A percentile compares a stretch with the other conserved stretches of the same genome.
Conservation (phyloP, 75 land plant species). For the Sequoiadendron giganteum region DNA sequence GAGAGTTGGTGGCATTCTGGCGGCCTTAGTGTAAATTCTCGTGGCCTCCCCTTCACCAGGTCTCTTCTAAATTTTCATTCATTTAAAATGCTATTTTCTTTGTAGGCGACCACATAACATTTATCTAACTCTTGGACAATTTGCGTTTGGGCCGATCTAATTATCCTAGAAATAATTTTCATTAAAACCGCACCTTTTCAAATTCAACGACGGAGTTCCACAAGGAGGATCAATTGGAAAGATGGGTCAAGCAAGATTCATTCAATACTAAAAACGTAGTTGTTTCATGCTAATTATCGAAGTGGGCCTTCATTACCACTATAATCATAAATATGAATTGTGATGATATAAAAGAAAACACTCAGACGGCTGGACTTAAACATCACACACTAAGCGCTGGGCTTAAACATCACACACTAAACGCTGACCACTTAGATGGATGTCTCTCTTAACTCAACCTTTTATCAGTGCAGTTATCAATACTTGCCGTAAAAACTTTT, state of each 20-base stretch:
- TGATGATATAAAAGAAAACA: no score
- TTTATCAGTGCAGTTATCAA: no score
- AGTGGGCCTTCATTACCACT: background rate
- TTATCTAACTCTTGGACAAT: background rate
- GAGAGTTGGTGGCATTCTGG: slow-evolving; percentile 83
- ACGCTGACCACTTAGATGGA: no score
- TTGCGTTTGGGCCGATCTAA: background rate
- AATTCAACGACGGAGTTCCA: background rate
- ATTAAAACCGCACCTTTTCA: background rate
- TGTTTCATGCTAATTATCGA: background rate
- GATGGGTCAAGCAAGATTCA: background rate
- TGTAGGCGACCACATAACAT: no score
- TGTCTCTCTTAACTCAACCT: no score
- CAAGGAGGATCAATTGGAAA: background rate
- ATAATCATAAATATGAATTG: no score
- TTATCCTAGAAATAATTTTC: background rate
- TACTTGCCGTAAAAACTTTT: no score
- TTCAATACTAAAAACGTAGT: background rate
- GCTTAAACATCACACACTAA: no score
- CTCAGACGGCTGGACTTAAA: no score
- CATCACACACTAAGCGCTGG: no score
- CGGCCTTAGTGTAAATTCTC: slow-evolving; percentile 37
- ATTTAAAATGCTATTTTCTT: background rate
- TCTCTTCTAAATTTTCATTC: slow-evolving; percentile 2
- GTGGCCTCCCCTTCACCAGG: slow-evolving; percentile 63